A percentile compares a stretch with the other conserved stretches of the same genome.
These are phyloP conservation scores for Pichia occidentalis DNA, from an alignment of 805 yeast species.

Conservation along the genomic window DNA sequence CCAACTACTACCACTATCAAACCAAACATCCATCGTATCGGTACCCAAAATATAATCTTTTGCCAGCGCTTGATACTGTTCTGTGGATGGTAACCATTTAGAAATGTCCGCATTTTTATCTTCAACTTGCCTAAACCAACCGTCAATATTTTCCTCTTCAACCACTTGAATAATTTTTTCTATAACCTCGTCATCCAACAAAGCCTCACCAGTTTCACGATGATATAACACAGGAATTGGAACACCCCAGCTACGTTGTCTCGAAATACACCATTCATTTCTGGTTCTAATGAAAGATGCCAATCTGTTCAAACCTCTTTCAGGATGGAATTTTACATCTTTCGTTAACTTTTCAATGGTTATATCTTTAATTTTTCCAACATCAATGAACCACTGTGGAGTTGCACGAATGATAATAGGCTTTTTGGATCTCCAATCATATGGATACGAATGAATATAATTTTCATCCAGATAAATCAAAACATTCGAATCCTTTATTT, in stretches of 20 bases:
- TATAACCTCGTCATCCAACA: conserved; percentile 52
- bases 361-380: conserved; percentile 58
- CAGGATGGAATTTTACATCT: conserved; percentile 67
- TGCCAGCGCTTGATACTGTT: conserved; percentile 35
- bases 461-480: conserved; percentile 41
- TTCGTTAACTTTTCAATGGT: conserved; percentile 53
- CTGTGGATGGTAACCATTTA: conserved; percentile 79
- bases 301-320: conserved; percentile 63
- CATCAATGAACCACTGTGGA: conserved; percentile 94
- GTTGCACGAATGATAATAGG: conserved; percentile 95
- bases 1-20: conserved; percentile 96
- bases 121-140: conserved; percentile 55
- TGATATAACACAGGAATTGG: conserved; percentile 86
- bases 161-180: conserved; percentile 52
- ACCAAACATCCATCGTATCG: conserved; percentile 99
- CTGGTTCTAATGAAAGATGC: conserved; percentile 67
- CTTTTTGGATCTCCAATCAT: conserved; percentile 94
- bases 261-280: conserved; percentile 95
- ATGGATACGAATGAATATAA: conserved; percentile 82
- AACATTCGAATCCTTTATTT: conserved; percentile 39
- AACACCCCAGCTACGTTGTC: conserved; percentile 97
- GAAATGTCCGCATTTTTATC: conserved; percentile 30
- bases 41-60: conserved; percentile 52
- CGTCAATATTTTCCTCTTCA: conserved; percentile 55
- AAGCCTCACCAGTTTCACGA: conserved; percentile 52